Conservation (phyloP, 2,329 filamentous ascomycete genomes). For the Ophiostoma piceae region DNA sequence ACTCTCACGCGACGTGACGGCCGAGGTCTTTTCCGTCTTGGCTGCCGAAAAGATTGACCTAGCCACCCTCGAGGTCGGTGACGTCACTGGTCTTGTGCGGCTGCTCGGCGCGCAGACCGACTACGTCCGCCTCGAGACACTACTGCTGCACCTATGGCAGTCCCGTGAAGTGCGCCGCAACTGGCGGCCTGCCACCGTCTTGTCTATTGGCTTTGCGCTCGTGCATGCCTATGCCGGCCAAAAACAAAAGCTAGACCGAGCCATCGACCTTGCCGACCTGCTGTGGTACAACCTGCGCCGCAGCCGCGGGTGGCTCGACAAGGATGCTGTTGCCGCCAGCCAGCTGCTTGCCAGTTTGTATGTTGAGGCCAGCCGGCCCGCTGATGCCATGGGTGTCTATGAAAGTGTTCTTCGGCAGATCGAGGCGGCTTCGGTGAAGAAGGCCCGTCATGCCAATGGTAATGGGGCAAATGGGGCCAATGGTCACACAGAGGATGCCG, state of each 20-base stretch:
- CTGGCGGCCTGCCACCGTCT: constrained; percentile 32
- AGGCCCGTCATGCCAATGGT: not conserved
- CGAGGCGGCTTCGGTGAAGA: constrained; percentile 22
- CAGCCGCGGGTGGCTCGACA: constrained; percentile 33
- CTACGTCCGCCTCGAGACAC: constrained; percentile 41
- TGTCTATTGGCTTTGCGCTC: constrained; percentile 33
- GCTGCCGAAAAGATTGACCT: constrained; percentile 42
- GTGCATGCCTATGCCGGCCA: constrained; percentile 34
- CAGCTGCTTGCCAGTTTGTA: constrained; percentile 33
- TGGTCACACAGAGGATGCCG: constrained; percentile 19
- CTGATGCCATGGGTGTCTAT: constrained; percentile 33
- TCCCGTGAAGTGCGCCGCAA: constrained; percentile 35
- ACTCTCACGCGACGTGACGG: constrained; percentile 38
- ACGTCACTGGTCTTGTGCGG: constrained; percentile 42
- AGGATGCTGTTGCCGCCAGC: constrained; percentile 31
- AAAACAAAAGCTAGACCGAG: constrained; percentile 30
- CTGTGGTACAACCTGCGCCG: constrained; percentile 36
- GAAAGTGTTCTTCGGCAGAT: constrained; percentile 32
- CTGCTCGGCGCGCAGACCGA: constrained; percentile 46
- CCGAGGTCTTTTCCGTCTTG: constrained; percentile 40
- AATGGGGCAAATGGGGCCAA: too few relatives aligned
- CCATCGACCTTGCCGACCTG: constrained; percentile 33
- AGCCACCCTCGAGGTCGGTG: constrained; percentile 39
- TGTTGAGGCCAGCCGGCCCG: constrained; percentile 29
- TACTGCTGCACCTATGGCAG: constrained; percentile 34